Conservation (phyloP, 306 rosid genomes). For the Vicia villosa region DNA sequence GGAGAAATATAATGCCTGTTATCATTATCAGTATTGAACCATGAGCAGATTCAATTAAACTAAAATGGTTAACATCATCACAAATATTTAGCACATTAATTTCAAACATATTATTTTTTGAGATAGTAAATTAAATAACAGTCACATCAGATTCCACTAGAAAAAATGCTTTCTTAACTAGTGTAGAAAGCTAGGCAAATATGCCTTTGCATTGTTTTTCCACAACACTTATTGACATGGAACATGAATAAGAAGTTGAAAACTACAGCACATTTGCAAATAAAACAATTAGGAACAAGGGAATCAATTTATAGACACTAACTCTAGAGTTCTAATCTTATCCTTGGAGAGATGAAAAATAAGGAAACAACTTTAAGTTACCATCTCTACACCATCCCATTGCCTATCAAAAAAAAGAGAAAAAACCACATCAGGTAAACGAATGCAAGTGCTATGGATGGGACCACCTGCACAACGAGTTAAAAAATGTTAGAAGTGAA, state of each 20-base stretch:
- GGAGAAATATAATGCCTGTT: too few relatives aligned
- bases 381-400: conserved; percentile 65
- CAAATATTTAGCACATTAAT: conserved; percentile 9
- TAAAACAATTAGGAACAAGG: conserved; percentile 53
- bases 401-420: conserved; percentile 62
- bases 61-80: neutral
- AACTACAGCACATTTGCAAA: conserved; percentile 48
- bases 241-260: conserved; percentile 53
- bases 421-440: conserved; percentile 43
- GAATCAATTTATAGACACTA: conserved; percentile 70
- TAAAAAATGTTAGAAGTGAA: too few relatives aligned
- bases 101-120: neutral
- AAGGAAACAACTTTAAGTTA: conserved; percentile 50
- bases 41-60: too few relatives aligned
- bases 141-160: conserved; percentile 37
- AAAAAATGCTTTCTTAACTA: conserved; percentile 48
- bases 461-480: conserved; percentile 80
- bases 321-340: conserved; percentile 53
- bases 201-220: conserved; percentile 57
- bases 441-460: conserved; percentile 86
- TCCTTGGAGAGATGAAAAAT: conserved; percentile 45
- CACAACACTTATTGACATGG: conserved; percentile 67
- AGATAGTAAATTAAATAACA: conserved; percentile 21
- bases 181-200: conserved; percentile 46
- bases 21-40: too few relatives aligned